Percentiles rank a stretch among this genome's conserved stretches.
Conservation (phyloP, 23 red algal genomes). For the Gracilaria domingensis region DNA sequence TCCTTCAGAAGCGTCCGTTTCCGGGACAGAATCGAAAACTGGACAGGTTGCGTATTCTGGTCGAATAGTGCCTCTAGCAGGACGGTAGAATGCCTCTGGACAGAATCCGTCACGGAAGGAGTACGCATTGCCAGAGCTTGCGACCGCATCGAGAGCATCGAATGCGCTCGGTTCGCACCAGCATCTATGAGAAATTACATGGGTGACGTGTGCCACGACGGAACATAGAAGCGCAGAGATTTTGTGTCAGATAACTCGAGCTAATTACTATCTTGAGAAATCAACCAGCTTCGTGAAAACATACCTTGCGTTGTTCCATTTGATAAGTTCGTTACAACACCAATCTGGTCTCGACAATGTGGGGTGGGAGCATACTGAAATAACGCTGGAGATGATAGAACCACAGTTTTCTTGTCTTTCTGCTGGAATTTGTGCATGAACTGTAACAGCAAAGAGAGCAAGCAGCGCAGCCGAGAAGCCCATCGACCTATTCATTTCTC, state of each 20-base stretch:
- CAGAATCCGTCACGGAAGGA: constrained; percentile 67
- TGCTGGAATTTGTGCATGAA: constrained; percentile 33
- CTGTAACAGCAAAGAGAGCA: constrained; percentile 6
- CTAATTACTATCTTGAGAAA: too few relatives aligned
- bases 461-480: not conserved
- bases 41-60: constrained; percentile 52
- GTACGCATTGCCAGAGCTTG: constrained; percentile 33
- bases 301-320: constrained; percentile 65
- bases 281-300: not conserved
- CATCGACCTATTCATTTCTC: not conserved
- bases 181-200: constrained; percentile 16
- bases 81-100: constrained; percentile 35
- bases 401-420: constrained; percentile 68
- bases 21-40: constrained; percentile 37
- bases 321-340: constrained; percentile 67
- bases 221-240: not conserved
- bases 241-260: not conserved
- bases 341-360: constrained; percentile 53
- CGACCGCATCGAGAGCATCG: constrained; percentile 51
- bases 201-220: not conserved
- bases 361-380: constrained; percentile 66
- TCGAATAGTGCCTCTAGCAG: constrained; percentile 46
- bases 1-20: constrained; percentile 21
- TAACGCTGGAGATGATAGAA: constrained; percentile 46
- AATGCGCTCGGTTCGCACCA: constrained; percentile 66